Evolutionary conservation across 129 eudicot species (phyloP).

Genomic region (Logfia minima): DNA sequence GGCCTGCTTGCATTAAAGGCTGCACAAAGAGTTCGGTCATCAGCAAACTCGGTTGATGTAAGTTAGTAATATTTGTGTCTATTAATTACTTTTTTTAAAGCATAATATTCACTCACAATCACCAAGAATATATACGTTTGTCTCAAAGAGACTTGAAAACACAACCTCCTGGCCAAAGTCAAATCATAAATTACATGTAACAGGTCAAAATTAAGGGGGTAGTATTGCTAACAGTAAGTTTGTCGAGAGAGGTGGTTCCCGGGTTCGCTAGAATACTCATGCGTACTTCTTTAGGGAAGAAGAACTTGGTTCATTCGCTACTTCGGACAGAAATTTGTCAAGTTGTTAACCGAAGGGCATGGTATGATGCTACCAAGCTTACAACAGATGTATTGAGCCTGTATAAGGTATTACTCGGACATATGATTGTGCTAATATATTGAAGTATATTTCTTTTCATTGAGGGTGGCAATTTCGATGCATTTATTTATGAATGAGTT

Average conservation of each 20-base stretch:
- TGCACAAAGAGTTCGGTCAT: constrained; percentile 65
- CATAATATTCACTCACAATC: neutral
- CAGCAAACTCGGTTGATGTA: constrained; percentile 60
- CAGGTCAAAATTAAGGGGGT: constrained; percentile 84
- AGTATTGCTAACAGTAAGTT: constrained; percentile 70
- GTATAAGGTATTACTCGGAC: constrained; percentile 77
- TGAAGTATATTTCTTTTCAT: neutral
- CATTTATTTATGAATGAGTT: neutral
- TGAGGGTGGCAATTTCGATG: neutral
- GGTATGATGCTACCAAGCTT: constrained; percentile 93
- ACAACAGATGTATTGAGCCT: constrained; percentile 83
- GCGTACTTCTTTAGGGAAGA: constrained; percentile 85
- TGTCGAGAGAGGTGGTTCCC: constrained; percentile 95
- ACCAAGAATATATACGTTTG: neutral
- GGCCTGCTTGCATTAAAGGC: constrained; percentile 94
- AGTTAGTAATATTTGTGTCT: constrained; percentile 27
- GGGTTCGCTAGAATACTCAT: constrained; percentile 86
- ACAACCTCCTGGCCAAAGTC: neutral
- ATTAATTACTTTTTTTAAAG: neutral
- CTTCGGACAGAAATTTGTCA: constrained; percentile 89
- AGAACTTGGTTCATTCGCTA: constrained; percentile 75
- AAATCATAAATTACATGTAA: neutral
- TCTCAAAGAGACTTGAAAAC: neutral
- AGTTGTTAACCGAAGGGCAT: constrained; percentile 91
- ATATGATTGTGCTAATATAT: neutral